Conservation (phyloP, 2,329 filamentous ascomycete species). For the Colletotrichum coccodes region DNA sequence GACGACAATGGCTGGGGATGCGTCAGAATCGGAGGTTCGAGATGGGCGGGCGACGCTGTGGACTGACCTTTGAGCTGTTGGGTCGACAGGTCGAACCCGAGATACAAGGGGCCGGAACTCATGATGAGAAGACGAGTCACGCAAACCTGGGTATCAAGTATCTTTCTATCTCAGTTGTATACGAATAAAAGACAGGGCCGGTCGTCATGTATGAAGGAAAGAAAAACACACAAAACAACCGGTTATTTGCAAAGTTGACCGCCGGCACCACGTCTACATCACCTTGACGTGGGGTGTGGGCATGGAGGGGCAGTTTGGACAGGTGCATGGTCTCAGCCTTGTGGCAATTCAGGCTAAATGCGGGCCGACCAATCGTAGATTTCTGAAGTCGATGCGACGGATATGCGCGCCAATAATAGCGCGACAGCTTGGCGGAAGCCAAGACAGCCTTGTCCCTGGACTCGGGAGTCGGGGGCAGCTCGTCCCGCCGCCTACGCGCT, state of each 20-base stretch:
- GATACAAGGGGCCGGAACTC: constrained; percentile 71
- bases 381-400: not conserved
- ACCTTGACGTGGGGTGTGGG: constrained; percentile 31
- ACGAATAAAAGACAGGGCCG: not conserved
- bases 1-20: constrained; percentile 77
- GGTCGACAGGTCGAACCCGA: constrained; percentile 96
- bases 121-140: constrained; percentile 2
- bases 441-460: constrained; percentile 22
- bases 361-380: constrained; percentile 15
- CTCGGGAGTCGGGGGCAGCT: constrained; percentile 29
- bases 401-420: constrained; percentile 30
- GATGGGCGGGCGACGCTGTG: not conserved
- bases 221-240: not conserved
- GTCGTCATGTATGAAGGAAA: not conserved
- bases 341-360: constrained; percentile 31
- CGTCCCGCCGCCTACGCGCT: constrained; percentile 14
- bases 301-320: constrained; percentile 25
- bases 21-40: constrained; percentile 3
- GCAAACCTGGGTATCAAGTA: not conserved
- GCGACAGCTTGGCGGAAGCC: constrained; percentile 22
- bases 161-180: not conserved
- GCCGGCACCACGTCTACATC: constrained; percentile 19
- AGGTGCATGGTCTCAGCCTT: constrained; percentile 31
- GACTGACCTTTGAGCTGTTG: constrained; percentile 89
- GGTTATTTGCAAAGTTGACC: constrained; percentile 18